Percentiles rank a stretch among this genome's conserved stretches.
These are phyloP conservation scores for Fennellomyces sp. DNA, from an alignment of 371 early-diverging fungal genomes.

Conservation along the genomic window DNA sequence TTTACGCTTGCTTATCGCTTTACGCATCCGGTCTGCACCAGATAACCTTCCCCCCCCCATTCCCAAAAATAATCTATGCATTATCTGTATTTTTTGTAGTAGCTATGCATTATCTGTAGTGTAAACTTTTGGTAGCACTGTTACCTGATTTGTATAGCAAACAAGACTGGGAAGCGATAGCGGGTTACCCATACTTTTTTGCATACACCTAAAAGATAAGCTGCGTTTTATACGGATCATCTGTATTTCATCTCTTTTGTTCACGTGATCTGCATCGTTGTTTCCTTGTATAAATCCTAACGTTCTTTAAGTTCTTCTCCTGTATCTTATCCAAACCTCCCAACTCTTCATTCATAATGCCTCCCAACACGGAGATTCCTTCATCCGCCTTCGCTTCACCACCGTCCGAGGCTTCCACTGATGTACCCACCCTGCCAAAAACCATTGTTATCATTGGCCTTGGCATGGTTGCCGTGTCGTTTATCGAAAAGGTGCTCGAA, in stretches of 20 bases:
- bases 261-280: not conserved
- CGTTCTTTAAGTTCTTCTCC: not conserved
- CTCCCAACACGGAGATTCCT: slow-evolving; percentile 21
- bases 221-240: no score
- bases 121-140: not conserved
- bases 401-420: not conserved
- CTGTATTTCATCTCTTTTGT: slow-evolving; percentile 6
- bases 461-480: slow-evolving; percentile 70
- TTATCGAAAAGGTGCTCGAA: slow-evolving; percentile 62
- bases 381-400: not conserved
- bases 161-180: not conserved
- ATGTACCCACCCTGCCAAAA: not conserved
- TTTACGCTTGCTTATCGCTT: no score
- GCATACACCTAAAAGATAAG: no score
- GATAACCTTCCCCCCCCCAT: no score
- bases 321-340: not conserved
- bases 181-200: not conserved
- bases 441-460: slow-evolving; percentile 61
- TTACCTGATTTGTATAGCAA: slow-evolving; percentile 5
- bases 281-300: not conserved
- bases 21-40: no score
- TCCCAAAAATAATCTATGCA: no score
- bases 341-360: slow-evolving; percentile 5
- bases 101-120: not conserved
- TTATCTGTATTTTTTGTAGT: not conserved